A percentile compares a stretch with the other conserved stretches of the same genome.
Conservation (phyloP, 495 filamentous ascomycete genomes). For the Emericellopsis terricola region DNA sequence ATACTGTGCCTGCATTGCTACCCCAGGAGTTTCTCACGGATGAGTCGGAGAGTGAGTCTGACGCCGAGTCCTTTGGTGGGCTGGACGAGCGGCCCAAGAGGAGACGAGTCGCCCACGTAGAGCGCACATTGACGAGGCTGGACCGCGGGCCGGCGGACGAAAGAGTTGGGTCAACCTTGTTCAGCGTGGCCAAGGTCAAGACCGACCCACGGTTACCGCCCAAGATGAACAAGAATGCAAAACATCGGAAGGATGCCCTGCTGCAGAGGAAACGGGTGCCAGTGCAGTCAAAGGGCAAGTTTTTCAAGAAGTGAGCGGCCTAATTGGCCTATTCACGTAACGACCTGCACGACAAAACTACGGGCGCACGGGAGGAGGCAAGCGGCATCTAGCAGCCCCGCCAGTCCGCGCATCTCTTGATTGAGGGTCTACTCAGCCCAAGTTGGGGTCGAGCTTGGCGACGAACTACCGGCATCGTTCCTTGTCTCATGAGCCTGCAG, state of each 20-base stretch:
- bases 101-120: conserved; percentile 13
- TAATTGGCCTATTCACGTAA: too few species aligned
- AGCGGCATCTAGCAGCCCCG: too few species aligned
- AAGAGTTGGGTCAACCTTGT: conserved; percentile 21
- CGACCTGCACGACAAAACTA: too few species aligned
- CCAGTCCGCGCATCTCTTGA: too few species aligned
- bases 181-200: conserved; percentile 17
- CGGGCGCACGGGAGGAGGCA: too few species aligned
- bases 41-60: conserved; percentile 17
- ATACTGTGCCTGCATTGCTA: too few species aligned
- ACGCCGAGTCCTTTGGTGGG: too few species aligned
- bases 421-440: too few species aligned
- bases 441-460: too few species aligned
- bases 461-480: too few species aligned
- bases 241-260: conserved; percentile 15
- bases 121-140: conserved; percentile 8
- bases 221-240: conserved; percentile 13
- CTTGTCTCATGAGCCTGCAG: too few species aligned
- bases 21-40: conserved; percentile 24
- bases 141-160: conserved; percentile 16
- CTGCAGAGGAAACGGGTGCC: conserved; percentile 13
- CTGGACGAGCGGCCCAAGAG: conserved; percentile 15
- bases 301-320: background rate
- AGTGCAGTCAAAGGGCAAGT: background rate
- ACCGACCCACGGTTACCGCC: conserved; percentile 19